Evolutionary conservation across 140 eudicot species (phyloP).

Genomic region (Bidens hawaiensis): DNA sequence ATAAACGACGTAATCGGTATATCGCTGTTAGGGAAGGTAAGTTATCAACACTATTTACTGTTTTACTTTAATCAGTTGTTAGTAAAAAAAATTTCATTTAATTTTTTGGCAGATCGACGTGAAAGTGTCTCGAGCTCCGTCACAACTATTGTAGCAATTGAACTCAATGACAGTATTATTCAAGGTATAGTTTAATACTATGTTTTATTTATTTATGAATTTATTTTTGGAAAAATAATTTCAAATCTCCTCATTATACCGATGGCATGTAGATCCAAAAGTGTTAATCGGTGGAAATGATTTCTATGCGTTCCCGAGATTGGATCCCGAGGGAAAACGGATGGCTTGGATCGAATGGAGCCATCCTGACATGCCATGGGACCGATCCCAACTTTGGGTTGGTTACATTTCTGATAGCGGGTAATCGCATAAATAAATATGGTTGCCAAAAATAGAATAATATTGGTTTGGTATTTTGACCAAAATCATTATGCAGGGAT

Average conservation of each 20-base stretch:
- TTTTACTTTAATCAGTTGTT: neutral
- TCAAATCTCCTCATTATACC: neutral
- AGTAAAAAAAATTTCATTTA: neutral
- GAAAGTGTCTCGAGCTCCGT: slow-evolving; percentile 45
- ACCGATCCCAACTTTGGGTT: slow-evolving; percentile 80
- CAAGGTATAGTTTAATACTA: no score
- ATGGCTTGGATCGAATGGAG: slow-evolving; percentile 89
- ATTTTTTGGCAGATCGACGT: slow-evolving; percentile 48
- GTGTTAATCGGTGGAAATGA: slow-evolving; percentile 61
- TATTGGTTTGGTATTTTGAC: neutral
- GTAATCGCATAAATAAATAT: no score
- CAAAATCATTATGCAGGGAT: slow-evolving; percentile 34
- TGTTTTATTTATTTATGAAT: no score
- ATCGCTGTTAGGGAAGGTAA: slow-evolving; percentile 74
- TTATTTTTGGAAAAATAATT: neutral
- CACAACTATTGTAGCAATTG: slow-evolving; percentile 61
- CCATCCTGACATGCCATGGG: slow-evolving; percentile 96
- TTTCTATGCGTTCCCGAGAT: slow-evolving; percentile 84
- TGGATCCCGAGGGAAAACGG: slow-evolving; percentile 59
- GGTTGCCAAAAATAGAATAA: neutral
- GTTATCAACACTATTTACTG: neutral
- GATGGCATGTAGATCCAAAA: slow-evolving; percentile 51
- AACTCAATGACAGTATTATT: slow-evolving; percentile 22
- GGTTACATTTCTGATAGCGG: slow-evolving; percentile 77
- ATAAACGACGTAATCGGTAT: slow-evolving; percentile 52